Evolutionary conservation across 345 rosid genomes (phyloP).

Genomic region (Populus euphratica): DNA sequence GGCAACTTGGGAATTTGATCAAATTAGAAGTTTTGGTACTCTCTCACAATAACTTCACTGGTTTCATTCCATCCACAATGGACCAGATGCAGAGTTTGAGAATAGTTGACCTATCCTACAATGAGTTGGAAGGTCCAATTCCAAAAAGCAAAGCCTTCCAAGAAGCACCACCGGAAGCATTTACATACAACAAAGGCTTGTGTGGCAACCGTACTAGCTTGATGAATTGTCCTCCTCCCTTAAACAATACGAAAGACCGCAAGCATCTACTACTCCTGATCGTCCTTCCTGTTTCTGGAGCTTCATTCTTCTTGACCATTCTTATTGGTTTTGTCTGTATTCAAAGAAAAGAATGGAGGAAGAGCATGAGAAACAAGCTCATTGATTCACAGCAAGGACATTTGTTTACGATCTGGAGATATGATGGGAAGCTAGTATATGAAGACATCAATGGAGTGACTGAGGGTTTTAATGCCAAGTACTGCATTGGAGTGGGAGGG

Average conservation of each 20-base stretch:
- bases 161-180: constrained; percentile 13
- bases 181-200: constrained; percentile 15
- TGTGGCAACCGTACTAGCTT: constrained; percentile 12
- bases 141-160: constrained; percentile 12
- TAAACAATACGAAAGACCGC: neutral
- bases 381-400: neutral
- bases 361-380: neutral
- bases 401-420: constrained; percentile 7
- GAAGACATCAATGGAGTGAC: constrained; percentile 4
- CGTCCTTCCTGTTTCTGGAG: constrained; percentile 6
- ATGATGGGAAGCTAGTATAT: constrained; percentile 10
- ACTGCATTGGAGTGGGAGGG: constrained; percentile 14
- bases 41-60: constrained; percentile 23
- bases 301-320: neutral
- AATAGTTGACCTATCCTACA: constrained; percentile 16
- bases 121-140: constrained; percentile 24
- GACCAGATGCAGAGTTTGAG: constrained; percentile 12
- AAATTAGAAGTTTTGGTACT: constrained; percentile 17
- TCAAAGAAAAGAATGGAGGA: neutral
- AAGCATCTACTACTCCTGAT: neutral
- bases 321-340: neutral
- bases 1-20: constrained; percentile 15
- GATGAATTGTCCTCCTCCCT: neutral
- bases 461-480: constrained; percentile 13
- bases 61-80: constrained; percentile 20